phyloP scores from a whole-genome alignment of 129 eudicot species.

The Pulicaria dysenterica region DNA sequence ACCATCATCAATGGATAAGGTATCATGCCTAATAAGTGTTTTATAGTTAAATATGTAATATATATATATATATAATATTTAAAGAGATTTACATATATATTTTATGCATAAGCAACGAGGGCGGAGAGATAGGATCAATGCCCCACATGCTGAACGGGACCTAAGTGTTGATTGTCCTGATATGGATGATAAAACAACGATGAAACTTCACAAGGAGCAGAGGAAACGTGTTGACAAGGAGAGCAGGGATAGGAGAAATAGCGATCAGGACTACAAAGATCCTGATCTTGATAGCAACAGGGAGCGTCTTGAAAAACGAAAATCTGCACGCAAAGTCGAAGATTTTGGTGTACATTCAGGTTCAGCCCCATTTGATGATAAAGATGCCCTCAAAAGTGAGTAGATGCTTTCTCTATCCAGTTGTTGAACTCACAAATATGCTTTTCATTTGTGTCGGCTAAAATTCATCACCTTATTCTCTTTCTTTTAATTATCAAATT shows the following conservation, averaged over 20 bases:
- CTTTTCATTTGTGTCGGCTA: constrained; percentile 1
- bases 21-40: constrained; percentile 15
- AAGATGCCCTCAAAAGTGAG: constrained; percentile 86
- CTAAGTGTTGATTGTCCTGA: constrained; percentile 70
- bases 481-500: background rate
- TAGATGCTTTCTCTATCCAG: constrained; percentile 15
- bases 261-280: constrained; percentile 77
- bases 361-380: constrained; percentile 66
- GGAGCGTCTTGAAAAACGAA: constrained; percentile 60
- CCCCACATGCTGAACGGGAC: constrained; percentile 59
- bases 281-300: constrained; percentile 64
- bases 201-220: constrained; percentile 73
- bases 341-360: constrained; percentile 61
- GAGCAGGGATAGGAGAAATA: constrained; percentile 63
- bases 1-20: constrained; percentile 63
- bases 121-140: constrained; percentile 57
- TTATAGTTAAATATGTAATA: background rate
- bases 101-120: constrained; percentile 50
- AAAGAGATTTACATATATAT: constrained; percentile 6
- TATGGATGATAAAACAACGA: constrained; percentile 62
- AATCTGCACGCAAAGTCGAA: constrained; percentile 79
- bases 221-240: constrained; percentile 68
- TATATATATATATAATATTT: background rate
- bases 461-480: background rate
- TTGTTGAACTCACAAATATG: constrained; percentile 18